Evolutionary conservation across 73 alveolate species (phyloP), one percentile per base, ranked within the genome.

Genomic region (Durusdinium trenchii): DNA sequence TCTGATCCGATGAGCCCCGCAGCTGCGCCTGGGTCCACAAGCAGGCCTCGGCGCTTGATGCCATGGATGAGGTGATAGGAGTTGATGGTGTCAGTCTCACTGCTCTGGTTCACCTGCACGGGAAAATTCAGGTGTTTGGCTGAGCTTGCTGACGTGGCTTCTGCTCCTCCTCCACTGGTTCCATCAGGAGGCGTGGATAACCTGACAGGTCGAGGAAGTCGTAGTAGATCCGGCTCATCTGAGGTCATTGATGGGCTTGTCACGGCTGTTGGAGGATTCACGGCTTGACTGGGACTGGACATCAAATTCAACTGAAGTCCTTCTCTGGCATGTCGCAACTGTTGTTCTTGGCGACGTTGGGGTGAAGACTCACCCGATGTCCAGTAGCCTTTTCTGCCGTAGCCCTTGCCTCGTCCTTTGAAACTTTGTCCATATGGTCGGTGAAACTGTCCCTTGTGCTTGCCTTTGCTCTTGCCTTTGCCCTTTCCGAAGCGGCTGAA

Each of bases 1-100:
- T 89, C 96, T 1, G 86, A 23, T 16, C 96, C 86, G 16, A 89
- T 51, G 32, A 89, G 46, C 0, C 96, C 96, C 16, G 45, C n/a
- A 38, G 43, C 12, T 38, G 96, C 96, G 6, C 96, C 96, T 3
- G 96, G 96, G 47, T 89, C 96, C 42, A 89, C 96, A 35, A 89
- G 60, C 28, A 89, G 42, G 0, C 96, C 86, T 7, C 84, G 45
- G 0, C 73, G 20, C 46, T 46, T 42, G 12, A 43, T 3, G 2
- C 96, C 96, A 0, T 32, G 48, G 48, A 89, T 75, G 73, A 89
- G 16, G 54, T 89, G 96, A 71, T 30, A 89, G 73, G 76, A n/a
- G n/a, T n/a, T n/a, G n/a, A n/a, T n/a, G n/a, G n/a, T 61, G 3
- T 30, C 76, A 5, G 38, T 1, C 38, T n/a, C 35, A n/a, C 40